Evolutionary conservation across 2,329 filamentous ascomycete genomes (phyloP), one percentile per base, ranked within the genome.

Genomic region (Fonsecaea pedrosoi): DNA sequence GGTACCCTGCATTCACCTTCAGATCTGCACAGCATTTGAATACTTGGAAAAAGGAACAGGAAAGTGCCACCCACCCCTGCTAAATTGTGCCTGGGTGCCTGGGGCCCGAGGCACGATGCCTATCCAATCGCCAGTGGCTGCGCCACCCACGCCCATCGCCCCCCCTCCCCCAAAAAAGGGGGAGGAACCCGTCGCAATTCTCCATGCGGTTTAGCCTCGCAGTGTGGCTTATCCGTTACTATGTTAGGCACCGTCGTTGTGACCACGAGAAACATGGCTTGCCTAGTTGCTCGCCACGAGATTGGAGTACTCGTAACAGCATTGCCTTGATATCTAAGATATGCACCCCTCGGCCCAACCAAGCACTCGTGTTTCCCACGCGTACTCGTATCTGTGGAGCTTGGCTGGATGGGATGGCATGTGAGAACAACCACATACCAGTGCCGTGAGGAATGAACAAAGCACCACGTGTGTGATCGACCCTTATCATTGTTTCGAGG

Each of bases 221-320:
- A 32, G 53, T 61, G 59, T 61, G 59, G 45, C 59, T 54, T 25
- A 9, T 54, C 59, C 59, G 59, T 25, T 61, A 13, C 59, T 61
- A 61, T 61, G 48, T 61, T 61, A 18, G 59, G 59, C 45, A 38
- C 48, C 10, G 18, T 50, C 45, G 15, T 25, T 4, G 18, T 25
- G 25, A 3, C 21, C 9, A 21, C 42, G 42, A 48, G 42, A 48
- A 48, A 48, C 45, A 50, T 25, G 45, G 45, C 45, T 50, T 50
- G 10, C 30, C 45, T 50, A 50, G 45, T 13, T 50, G 45, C 21
- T 21, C 45, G 45, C 45, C 45, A 50, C 45, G 45, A 50, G 45
- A 50, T 50, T 50, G 45, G 45, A 50, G 7, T 50, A 40, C 15
- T 12, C 15, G 30, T 5, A 32, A 32, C 3, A 40, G 4, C 9